These are phyloP conservation scores for Pyricularia pennisetigena DNA, from an alignment of 2,329 filamentous ascomycete species.

Conservation along the genomic window DNA sequence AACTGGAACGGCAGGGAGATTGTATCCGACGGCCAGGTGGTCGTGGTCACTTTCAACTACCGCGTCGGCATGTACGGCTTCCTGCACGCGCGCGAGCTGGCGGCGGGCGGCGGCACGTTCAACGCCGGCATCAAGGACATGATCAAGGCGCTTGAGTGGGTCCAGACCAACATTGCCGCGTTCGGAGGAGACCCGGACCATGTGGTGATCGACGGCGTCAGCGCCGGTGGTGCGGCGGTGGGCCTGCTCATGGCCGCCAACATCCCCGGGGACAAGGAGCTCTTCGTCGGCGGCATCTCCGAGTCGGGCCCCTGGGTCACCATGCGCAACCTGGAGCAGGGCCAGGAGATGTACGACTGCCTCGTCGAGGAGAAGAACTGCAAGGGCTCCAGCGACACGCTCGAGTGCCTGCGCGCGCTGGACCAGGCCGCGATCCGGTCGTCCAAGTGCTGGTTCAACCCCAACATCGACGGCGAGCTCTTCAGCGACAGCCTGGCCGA, in stretches of 20 bases:
- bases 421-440: conserved; percentile 2
- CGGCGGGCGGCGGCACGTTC: neutral
- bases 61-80: neutral
- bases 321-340: conserved; percentile 1
- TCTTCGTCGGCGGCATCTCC: neutral
- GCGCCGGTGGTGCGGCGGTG: conserved; percentile 1
- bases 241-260: conserved; percentile 2
- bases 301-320: conserved; percentile 2
- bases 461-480: neutral
- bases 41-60: conserved; percentile 62
- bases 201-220: neutral
- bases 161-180: conserved; percentile 6
- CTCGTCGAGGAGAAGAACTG: conserved; percentile 2
- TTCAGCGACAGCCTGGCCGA: conserved; percentile 1
- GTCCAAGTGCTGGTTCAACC: conserved; percentile 1
- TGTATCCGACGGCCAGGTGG: conserved; percentile 28
- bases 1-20: conserved; percentile 50
- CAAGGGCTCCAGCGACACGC: neutral
- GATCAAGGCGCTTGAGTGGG: conserved; percentile 5
- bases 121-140: conserved; percentile 9
- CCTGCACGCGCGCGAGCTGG: neutral
- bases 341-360: conserved; percentile 1
- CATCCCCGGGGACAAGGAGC: neutral
- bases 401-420: neutral
- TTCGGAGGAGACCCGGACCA: conserved; percentile 7